phyloP scores from a whole-genome alignment of 345 rosid species.

The Raphanus raphanistrum region DNA sequence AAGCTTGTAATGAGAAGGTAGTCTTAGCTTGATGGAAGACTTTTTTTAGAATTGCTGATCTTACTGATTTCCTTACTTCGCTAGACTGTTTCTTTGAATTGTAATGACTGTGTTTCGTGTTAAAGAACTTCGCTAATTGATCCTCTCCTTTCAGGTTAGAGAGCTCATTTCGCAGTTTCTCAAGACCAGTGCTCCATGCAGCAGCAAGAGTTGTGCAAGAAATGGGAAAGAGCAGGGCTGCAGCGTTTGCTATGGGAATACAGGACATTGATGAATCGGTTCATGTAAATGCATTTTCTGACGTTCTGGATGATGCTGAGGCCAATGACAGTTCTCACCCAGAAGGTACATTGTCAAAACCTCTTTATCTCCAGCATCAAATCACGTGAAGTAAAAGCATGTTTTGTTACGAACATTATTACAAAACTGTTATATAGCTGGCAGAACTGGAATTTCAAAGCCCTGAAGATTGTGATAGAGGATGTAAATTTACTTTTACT shows the following conservation, averaged over 20 bases:
- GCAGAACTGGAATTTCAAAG: conserved; percentile 1
- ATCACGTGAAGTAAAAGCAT: conserved; percentile 1
- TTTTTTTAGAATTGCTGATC: conserved; percentile 12
- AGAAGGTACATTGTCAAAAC: conserved; percentile 53
- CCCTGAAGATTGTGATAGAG: neutral
- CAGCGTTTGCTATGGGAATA: conserved; percentile 89
- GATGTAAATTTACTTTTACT: neutral
- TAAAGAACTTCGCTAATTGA: conserved; percentile 5
- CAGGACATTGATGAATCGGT: conserved; percentile 92
- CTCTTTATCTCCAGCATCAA: conserved; percentile 8
- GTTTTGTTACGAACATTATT: neutral
- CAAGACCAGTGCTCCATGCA: conserved; percentile 98
- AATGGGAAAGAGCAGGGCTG: conserved; percentile 98
- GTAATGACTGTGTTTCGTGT: conserved; percentile 21
- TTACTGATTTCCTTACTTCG: conserved; percentile 14
- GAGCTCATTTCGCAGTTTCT: conserved; percentile 98
- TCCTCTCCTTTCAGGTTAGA: conserved; percentile 63
- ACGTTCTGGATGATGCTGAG: conserved; percentile 69
- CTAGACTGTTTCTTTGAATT: conserved; percentile 19
- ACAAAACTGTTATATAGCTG: conserved; percentile 1
- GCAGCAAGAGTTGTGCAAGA: conserved; percentile 99
- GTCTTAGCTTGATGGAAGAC: conserved; percentile 25
- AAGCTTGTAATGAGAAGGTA: conserved; percentile 99
- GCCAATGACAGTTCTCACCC: conserved; percentile 74
- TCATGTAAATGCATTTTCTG: conserved; percentile 62